Evolutionary conservation across 305 asterid genomes (phyloP).

Genomic region (Fraxinus sp.): DNA sequence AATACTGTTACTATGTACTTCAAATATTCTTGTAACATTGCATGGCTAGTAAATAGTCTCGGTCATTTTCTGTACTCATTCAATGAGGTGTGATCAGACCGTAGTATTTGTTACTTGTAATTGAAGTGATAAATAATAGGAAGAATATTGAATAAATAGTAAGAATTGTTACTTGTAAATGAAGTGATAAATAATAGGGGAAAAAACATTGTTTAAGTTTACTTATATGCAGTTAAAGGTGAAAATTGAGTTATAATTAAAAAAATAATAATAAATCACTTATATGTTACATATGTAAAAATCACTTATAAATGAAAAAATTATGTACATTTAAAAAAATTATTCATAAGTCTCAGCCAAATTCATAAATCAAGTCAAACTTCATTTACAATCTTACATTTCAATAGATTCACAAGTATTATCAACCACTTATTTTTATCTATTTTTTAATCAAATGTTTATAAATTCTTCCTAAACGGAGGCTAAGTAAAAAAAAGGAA

Average conservation of each 20-base stretch:
- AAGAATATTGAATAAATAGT: no score
- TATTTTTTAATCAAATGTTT: no score
- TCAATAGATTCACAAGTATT: no score
- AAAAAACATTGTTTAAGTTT: neutral
- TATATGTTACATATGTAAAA: no score
- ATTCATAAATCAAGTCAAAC: neutral
- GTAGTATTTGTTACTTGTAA: neutral
- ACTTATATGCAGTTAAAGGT: neutral
- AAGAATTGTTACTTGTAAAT: no score
- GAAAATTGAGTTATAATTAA: neutral
- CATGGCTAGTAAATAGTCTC: neutral
- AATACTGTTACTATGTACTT: neutral
- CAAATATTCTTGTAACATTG: neutral
- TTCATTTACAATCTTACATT: no score
- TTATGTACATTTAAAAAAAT: no score
- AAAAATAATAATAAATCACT: no score
- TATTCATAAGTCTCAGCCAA: neutral
- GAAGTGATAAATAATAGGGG: no score
- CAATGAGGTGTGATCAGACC: neutral
- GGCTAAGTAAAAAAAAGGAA: neutral
- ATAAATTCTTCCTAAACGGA: neutral
- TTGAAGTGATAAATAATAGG: neutral
- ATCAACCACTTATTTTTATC: neutral
- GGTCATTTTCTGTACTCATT: neutral
- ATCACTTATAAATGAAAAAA: no score